These are phyloP conservation scores for Cyberlindnera americana DNA, from an alignment of 805 yeast species.

Conservation along the genomic window DNA sequence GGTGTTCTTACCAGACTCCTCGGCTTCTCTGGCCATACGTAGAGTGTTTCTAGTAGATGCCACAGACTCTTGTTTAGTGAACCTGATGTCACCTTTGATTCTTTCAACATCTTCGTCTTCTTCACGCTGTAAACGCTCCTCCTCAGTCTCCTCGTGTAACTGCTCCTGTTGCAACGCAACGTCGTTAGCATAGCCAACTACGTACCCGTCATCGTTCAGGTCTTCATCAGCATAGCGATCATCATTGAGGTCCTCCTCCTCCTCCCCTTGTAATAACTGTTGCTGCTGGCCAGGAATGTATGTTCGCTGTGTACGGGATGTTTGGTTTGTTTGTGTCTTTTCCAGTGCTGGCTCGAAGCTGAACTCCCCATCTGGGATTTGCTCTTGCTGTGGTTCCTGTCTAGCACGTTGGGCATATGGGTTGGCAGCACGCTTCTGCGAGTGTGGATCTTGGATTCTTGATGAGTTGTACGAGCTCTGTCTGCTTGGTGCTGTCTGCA, in stretches of 20 bases:
- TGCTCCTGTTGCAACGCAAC: slow-evolving; percentile 30
- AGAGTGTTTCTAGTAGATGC: slow-evolving; percentile 83
- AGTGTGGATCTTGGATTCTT: slow-evolving; percentile 6
- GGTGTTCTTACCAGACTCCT: slow-evolving; percentile 72
- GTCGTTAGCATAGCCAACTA: slow-evolving; percentile 26
- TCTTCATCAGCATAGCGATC: slow-evolving; percentile 29
- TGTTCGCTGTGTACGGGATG: slow-evolving; percentile 8
- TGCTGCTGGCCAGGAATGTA: slow-evolving; percentile 13
- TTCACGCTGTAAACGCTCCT: slow-evolving; percentile 38
- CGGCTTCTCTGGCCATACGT: slow-evolving; percentile 67
- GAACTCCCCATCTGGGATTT: slow-evolving; percentile 3
- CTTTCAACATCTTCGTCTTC: slow-evolving; percentile 90
- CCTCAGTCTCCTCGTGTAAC: slow-evolving; percentile 25
- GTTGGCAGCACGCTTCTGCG: slow-evolving; percentile 4
- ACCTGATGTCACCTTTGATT: slow-evolving; percentile 76
- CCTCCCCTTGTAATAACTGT: slow-evolving; percentile 1
- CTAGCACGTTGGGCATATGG: slow-evolving; percentile 8
- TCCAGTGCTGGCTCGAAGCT: slow-evolving; percentile 13
- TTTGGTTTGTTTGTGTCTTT: slow-evolving; percentile 6
- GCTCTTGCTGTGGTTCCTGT: slow-evolving; percentile 1
- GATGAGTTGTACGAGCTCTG: slow-evolving; percentile 6
- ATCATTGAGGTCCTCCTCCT: slow-evolving; percentile 15
- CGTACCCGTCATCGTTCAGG: slow-evolving; percentile 24
- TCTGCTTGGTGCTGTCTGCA: not conserved
- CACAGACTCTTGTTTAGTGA: slow-evolving; percentile 82